Conservation (phyloP, 495 filamentous ascomycete genomes). For the Aspergillus coremiiformis region DNA sequence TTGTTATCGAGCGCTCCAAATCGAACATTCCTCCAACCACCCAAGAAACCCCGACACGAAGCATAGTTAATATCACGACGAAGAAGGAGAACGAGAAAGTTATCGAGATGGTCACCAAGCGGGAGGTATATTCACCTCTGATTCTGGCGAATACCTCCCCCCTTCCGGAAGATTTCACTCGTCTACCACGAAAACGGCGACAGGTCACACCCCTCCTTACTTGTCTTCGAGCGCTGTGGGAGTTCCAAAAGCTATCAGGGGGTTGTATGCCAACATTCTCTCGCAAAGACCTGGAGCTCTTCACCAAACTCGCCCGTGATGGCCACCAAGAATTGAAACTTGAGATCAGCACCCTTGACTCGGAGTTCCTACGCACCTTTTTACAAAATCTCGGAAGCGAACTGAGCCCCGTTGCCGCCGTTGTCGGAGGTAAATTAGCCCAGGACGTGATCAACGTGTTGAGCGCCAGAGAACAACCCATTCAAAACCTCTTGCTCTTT, state of each 20-base stretch:
- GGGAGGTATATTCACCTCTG: conserved; percentile 79
- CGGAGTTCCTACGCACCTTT: conserved; percentile 76
- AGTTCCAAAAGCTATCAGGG: conserved; percentile 52
- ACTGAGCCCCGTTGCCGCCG: conserved; percentile 78
- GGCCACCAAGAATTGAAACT: conserved; percentile 70
- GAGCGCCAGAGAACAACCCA: conserved; percentile 79
- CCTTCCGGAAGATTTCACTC: conserved; percentile 61
- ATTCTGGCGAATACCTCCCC: conserved; percentile 67
- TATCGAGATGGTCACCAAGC: conserved; percentile 88
- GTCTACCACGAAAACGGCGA: conserved; percentile 56
- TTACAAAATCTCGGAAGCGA: conserved; percentile 75
- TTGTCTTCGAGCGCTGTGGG: conserved; percentile 78
- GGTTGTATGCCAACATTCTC: conserved; percentile 50
- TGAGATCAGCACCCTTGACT: conserved; percentile 63
- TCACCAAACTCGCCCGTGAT: conserved; percentile 69
- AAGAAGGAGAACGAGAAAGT: conserved; percentile 66
- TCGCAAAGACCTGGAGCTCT: conserved; percentile 53
- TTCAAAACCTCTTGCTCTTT: conserved; percentile 91
- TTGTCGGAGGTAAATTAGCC: conserved; percentile 80
- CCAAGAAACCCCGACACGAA: conserved; percentile 71
- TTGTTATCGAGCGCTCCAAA: conserved; percentile 74
- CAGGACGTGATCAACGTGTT: conserved; percentile 98
- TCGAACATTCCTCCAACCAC: conserved; percentile 62
- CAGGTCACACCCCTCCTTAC: conserved; percentile 74
- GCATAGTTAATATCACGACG: conserved; percentile 59